Evolutionary conservation across 1,284 basidiomycete genomes (phyloP).

Genomic region (Ustilago loliicola): DNA sequence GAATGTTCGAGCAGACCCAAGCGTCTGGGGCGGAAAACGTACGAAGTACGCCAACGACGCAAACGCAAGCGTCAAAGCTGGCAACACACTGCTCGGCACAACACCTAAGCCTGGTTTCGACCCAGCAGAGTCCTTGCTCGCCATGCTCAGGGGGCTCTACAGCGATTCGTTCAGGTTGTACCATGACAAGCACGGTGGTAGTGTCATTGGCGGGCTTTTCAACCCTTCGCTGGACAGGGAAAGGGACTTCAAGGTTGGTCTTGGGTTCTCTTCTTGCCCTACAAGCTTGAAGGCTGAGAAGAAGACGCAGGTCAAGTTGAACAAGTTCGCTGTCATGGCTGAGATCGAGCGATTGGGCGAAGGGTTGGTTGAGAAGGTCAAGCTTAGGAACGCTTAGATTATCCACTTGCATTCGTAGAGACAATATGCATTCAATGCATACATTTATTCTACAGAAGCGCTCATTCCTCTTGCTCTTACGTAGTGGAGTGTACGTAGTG

Average conservation of each 20-base stretch:
- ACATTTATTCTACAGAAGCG: background rate
- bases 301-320: slow-evolving; percentile 75
- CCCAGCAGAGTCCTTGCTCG: slow-evolving; percentile 79
- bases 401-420: background rate
- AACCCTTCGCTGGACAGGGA: slow-evolving; percentile 76
- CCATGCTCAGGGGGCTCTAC: slow-evolving; percentile 78
- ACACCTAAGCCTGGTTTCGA: slow-evolving; percentile 75
- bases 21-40: slow-evolving; percentile 50
- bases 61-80: slow-evolving; percentile 10
- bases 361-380: slow-evolving; percentile 75
- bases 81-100: slow-evolving; percentile 60
- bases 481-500: too few relatives aligned
- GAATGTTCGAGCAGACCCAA: slow-evolving; percentile 64
- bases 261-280: slow-evolving; percentile 78
- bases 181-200: slow-evolving; percentile 85
- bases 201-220: slow-evolving; percentile 85
- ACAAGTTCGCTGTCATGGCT: slow-evolving; percentile 78
- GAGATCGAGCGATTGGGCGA: slow-evolving; percentile 85
- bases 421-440: background rate
- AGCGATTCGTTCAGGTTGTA: slow-evolving; percentile 85
- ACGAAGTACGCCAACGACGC: slow-evolving; percentile 75
- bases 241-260: slow-evolving; percentile 82
- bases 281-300: slow-evolving; percentile 11
- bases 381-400: slow-evolving; percentile 20
- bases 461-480: too few relatives aligned